Conservation (phyloP, 768 basidiomycete genomes). For the Suillus subalutaceus region DNA sequence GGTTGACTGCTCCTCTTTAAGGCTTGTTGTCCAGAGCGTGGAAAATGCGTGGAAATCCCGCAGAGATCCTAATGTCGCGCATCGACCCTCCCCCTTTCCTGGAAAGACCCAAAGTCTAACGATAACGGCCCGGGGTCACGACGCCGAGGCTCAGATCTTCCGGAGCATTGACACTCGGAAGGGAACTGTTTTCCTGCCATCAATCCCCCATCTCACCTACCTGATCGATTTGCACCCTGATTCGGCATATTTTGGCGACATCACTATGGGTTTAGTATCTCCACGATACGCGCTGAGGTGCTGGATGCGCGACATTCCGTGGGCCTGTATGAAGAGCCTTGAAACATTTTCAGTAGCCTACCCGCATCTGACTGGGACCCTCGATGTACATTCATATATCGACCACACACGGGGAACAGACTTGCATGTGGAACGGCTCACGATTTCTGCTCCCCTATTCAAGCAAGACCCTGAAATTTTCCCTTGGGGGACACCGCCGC, state of each 20-base stretch:
- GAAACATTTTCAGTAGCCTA: neutral
- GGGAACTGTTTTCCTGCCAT: neutral
- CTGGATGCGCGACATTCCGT: neutral
- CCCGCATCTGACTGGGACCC: neutral
- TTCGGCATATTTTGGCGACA: too few species aligned
- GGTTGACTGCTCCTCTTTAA: neutral
- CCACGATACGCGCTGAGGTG: too few species aligned
- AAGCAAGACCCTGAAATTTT: neutral
- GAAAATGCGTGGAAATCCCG: too few species aligned
- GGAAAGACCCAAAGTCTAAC: neutral
- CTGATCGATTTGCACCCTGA: neutral
- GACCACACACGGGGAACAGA: neutral
- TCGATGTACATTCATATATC: fast-evolving
- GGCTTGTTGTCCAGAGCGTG: too few species aligned
- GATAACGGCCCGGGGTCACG: neutral
- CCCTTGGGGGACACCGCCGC: neutral
- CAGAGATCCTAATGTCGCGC: neutral
- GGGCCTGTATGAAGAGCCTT: neutral
- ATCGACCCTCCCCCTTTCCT: neutral
- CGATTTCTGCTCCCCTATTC: neutral
- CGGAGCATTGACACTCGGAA: too few species aligned
- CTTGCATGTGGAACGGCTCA: neutral
- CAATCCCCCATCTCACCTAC: neutral
- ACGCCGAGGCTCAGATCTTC: fast-evolving
- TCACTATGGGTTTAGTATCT: neutral